Base-by-base conservation (phyloP, 1,284 basidiomycete species). In the Neonothopanus nambi region DNA sequence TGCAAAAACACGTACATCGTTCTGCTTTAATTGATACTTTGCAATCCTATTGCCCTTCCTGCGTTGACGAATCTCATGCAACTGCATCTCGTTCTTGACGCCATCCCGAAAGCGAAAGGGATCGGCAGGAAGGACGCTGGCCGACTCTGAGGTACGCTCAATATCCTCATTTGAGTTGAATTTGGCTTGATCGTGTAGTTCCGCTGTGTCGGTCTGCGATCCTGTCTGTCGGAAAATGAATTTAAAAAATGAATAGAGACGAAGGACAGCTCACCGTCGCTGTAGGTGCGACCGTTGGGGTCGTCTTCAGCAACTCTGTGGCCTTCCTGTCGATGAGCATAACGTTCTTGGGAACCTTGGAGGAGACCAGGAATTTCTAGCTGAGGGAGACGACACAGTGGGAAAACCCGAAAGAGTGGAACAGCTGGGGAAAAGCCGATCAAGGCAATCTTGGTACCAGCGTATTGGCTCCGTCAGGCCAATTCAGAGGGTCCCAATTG, bases 21-120 rank as follows among this genome's bases (percentile, higher is more conserved):
- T 98, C 70, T 98, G 95, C 46, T 75, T 82, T 48, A 80, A 71
- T 61, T 98, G 93, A 67, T 90, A 96, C 26, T 73, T 72, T 47
- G 83, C 87, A 39, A 93, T 65, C 35, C 72, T 70, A 65, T 82
- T 88, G 51, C 88, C 86, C 43, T 72, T 78, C 62, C 73, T 81
- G 30, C 83, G 79, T 37, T 69, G 76, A 48, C 88, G 81, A 35
- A 92, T 65, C 45, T 75, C 77, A 20, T 72, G 68, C 39, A 93
- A 79, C 58, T 89, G 77, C 40, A 78, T 76, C 42, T 86, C 80
- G 7, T 81, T 71, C 61, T 86, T 79, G 57, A 85, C 58, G 7
- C 81, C 82, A 56, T 68, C 71, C 49, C 77, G 76, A 60, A 91
- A 73, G 59, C 72, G 76, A 67, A 77, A 89, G 2, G 89, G 88